phyloP scores from a whole-genome alignment of 441 rosid genomes.

The Corymbia citriodora region DNA sequence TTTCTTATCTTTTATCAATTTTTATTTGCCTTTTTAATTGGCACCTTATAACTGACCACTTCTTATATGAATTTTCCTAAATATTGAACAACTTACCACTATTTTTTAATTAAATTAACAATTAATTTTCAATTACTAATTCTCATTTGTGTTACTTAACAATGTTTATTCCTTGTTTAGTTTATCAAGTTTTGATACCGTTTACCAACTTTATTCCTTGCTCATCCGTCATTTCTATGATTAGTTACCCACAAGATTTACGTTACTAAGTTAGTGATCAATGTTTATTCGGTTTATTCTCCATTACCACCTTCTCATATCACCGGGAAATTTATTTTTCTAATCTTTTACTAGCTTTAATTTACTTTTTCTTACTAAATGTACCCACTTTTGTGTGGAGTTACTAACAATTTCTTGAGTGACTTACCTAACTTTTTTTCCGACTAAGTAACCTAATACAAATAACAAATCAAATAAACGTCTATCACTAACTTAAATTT shows the following conservation, averaged over 20 bases:
- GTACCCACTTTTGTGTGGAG: background rate
- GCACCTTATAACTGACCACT: background rate
- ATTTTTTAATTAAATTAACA: background rate
- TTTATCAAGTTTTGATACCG: background rate
- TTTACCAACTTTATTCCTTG: background rate
- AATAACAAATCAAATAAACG: background rate
- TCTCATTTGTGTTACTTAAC: background rate
- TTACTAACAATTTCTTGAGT: background rate
- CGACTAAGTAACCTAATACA: background rate
- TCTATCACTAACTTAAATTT: background rate
- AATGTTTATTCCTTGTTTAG: background rate
- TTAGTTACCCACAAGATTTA: background rate
- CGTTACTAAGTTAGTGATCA: background rate
- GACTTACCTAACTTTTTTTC: background rate
- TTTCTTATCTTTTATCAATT: background rate
- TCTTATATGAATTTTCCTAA: background rate
- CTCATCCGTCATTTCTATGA: background rate
- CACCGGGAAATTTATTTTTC: background rate
- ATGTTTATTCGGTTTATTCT: background rate
- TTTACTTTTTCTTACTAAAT: background rate
- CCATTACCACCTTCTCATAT: background rate
- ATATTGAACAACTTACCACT: background rate
- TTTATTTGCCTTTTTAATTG: background rate
- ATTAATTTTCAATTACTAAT: background rate
- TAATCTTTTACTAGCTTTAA: background rate